These are phyloP conservation scores for Prunus campanulata DNA, from an alignment of 306 rosid genomes.

Conservation along the genomic window DNA sequence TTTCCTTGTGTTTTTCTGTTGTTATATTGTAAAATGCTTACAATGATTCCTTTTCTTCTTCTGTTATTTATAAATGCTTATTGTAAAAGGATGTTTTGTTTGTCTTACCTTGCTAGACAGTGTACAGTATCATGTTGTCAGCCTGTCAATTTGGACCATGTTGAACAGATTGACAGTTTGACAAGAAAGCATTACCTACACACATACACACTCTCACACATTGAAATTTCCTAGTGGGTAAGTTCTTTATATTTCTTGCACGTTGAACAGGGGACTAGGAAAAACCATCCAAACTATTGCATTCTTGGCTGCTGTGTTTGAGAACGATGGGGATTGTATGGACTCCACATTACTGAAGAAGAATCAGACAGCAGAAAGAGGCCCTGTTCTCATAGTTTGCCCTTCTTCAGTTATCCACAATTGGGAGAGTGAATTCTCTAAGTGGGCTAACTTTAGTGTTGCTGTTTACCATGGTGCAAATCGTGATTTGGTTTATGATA, in stretches of 20 bases:
- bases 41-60: background rate
- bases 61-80: background rate
- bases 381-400: constrained; percentile 73
- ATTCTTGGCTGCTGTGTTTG: constrained; percentile 82
- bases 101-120: background rate
- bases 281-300: constrained; percentile 96
- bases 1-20: background rate
- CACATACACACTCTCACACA: background rate
- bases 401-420: constrained; percentile 88
- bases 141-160: too few species aligned
- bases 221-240: constrained; percentile 10
- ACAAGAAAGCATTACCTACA: background rate
- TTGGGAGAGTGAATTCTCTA: constrained; percentile 91
- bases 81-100: background rate
- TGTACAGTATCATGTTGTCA: background rate
- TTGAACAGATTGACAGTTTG: background rate
- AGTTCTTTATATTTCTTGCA: constrained; percentile 19
- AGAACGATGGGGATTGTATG: constrained; percentile 51
- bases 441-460: constrained; percentile 81
- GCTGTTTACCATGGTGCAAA: constrained; percentile 81
- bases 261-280: constrained; percentile 85
- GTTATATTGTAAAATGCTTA: background rate
- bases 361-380: constrained; percentile 37
- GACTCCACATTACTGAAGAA: constrained; percentile 25
- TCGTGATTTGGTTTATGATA: constrained; percentile 70